Evolutionary conservation across 2,329 filamentous ascomycete species (phyloP).

Genomic region (Acrocalymma vagum): DNA sequence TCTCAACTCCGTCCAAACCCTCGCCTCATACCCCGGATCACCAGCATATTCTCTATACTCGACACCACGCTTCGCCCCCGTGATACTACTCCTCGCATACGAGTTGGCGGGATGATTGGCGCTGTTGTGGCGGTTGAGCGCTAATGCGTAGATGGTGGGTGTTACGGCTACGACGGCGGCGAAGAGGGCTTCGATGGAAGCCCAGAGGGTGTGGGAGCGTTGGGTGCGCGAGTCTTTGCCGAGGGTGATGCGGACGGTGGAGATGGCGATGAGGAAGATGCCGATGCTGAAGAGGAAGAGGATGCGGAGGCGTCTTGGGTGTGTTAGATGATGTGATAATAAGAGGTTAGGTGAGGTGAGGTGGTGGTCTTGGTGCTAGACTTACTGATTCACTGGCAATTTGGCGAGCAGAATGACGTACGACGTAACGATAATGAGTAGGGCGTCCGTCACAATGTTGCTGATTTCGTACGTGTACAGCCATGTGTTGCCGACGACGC

Average conservation of each 20-base stretch:
- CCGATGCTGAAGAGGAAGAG: constrained; percentile 27
- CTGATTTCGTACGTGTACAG: constrained; percentile 26
- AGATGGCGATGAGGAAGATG: constrained; percentile 23
- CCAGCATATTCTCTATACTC: constrained; percentile 10
- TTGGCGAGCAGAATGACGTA: constrained; percentile 18
- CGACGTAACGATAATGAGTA: constrained; percentile 24
- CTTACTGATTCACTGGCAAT: constrained; percentile 18
- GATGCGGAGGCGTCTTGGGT: constrained; percentile 22
- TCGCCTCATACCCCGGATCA: not conserved
- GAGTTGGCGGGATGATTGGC: too few species aligned
- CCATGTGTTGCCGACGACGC: constrained; percentile 27
- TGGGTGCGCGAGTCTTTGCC: constrained; percentile 19
- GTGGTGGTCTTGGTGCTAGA: not conserved
- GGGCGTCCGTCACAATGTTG: constrained; percentile 24
- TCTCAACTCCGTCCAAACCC: constrained; percentile 19
- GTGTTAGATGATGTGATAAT: not conserved
- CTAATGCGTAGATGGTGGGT: constrained; percentile 25
- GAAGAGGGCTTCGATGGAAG: constrained; percentile 22
- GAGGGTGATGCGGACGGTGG: constrained; percentile 21
- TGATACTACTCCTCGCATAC: constrained; percentile 12
- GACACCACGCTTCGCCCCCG: constrained; percentile 13
- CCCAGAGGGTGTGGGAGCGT: constrained; percentile 23
- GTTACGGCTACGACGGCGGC: constrained; percentile 24
- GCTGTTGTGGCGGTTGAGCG: constrained; percentile 16
- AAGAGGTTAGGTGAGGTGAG: not conserved